These are phyloP conservation scores for Galeopsis tetrahit DNA, from an alignment of 257 asterid species.

Conservation along the genomic window DNA sequence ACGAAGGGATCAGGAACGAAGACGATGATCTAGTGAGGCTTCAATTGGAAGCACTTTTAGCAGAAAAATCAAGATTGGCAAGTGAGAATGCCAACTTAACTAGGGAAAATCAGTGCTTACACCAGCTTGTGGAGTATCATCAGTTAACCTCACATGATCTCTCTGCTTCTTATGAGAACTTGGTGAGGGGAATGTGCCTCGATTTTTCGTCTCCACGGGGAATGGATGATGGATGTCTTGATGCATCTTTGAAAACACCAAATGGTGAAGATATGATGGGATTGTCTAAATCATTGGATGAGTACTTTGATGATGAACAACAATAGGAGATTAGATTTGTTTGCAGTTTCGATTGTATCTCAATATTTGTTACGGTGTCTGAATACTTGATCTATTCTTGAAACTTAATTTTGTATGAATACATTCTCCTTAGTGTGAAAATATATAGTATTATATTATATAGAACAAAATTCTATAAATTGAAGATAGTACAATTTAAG, in stretches of 20 bases:
- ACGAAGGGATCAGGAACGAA: slow-evolving; percentile 60
- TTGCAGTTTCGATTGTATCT: slow-evolving; percentile 5
- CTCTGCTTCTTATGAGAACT: slow-evolving; percentile 84
- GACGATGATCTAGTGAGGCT: slow-evolving; percentile 99
- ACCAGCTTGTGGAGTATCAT: slow-evolving; percentile 90
- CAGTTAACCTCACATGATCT: slow-evolving; percentile 84
- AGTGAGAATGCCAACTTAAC: slow-evolving; percentile 81
- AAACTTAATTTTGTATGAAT: too few relatives aligned
- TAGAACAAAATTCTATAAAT: too few relatives aligned
- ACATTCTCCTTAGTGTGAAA: too few relatives aligned
- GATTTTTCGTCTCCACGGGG: slow-evolving; percentile 63
- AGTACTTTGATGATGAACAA: slow-evolving; percentile 59
- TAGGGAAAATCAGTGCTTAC: slow-evolving; percentile 84
- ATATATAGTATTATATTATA: too few relatives aligned
- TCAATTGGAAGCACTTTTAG: slow-evolving; percentile 87
- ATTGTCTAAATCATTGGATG: slow-evolving; percentile 58
- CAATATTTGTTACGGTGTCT: background rate
- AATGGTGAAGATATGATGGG: slow-evolving; percentile 40
- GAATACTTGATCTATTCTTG: too few relatives aligned
- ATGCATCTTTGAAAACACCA: slow-evolving; percentile 35
- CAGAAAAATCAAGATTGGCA: slow-evolving; percentile 89
- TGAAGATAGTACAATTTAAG: too few relatives aligned
- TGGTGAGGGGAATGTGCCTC: slow-evolving; percentile 70
- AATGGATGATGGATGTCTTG: slow-evolving; percentile 28
- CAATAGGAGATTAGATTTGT: background rate